These are phyloP conservation scores for Arachis monticola DNA, from an alignment of 331 rosid species.

Conservation along the genomic window DNA sequence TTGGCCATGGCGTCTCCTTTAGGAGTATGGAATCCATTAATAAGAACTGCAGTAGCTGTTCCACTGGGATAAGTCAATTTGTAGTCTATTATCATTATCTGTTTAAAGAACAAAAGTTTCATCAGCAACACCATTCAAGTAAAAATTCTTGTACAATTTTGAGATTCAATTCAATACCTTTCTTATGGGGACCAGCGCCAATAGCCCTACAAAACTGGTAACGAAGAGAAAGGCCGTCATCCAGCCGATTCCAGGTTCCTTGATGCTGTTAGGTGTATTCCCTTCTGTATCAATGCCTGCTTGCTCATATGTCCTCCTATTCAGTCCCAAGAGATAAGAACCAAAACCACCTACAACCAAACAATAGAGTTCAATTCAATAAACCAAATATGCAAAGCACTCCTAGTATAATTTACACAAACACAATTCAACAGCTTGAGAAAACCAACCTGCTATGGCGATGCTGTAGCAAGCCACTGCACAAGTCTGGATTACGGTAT, in stretches of 20 bases:
- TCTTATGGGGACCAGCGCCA: slow-evolving; percentile 93
- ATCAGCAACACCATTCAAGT: slow-evolving; percentile 32
- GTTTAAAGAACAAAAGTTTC: slow-evolving; percentile 43
- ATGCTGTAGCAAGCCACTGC: slow-evolving; percentile 99
- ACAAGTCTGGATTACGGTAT: slow-evolving; percentile 92
- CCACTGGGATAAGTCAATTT: slow-evolving; percentile 91
- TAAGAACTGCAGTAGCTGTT: slow-evolving; percentile 99
- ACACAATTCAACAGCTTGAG: not conserved
- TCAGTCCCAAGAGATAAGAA: slow-evolving; percentile 87
- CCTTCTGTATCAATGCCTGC: slow-evolving; percentile 85
- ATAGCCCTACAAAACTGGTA: slow-evolving; percentile 87
- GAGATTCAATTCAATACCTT: slow-evolving; percentile 55
- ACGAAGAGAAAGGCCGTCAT: slow-evolving; percentile 92
- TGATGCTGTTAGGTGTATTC: slow-evolving; percentile 76
- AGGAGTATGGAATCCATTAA: slow-evolving; percentile 91
- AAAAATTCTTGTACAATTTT: slow-evolving; percentile 9
- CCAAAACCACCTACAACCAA: slow-evolving; percentile 90
- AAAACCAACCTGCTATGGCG: slow-evolving; percentile 75
- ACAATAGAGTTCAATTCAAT: slow-evolving; percentile 21
- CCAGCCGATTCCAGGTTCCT: slow-evolving; percentile 94
- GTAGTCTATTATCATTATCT: slow-evolving; percentile 97
- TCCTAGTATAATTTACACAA: slow-evolving; percentile 2
- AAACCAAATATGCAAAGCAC: not conserved
- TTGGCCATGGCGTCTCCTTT: slow-evolving; percentile 87
- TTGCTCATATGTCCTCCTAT: slow-evolving; percentile 76